These are phyloP conservation scores for Rhynchospora breviuscula DNA, from an alignment of 176 grass and related monocot genomes.

Conservation along the genomic window DNA sequence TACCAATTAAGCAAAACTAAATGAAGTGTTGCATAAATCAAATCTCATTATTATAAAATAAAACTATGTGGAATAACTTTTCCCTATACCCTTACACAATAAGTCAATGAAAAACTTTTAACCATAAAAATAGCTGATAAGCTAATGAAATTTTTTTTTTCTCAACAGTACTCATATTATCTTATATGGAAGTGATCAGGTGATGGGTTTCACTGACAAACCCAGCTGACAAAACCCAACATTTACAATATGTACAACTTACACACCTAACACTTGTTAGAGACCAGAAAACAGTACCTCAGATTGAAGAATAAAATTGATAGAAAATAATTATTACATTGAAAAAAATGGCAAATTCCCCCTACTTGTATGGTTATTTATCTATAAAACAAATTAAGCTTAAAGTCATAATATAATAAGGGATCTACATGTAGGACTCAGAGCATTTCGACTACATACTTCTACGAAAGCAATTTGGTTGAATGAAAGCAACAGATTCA, in stretches of 20 bases:
- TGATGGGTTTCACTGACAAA: too few species aligned
- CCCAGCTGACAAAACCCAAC: neutral
- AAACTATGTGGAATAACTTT: too few species aligned
- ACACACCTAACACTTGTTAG: neutral
- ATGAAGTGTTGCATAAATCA: too few species aligned
- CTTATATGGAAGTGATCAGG: too few species aligned
- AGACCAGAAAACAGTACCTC: neutral
- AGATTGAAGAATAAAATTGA: neutral
- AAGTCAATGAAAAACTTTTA: too few species aligned
- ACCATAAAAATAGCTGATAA: too few species aligned
- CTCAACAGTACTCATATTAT: too few species aligned
- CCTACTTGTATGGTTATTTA: neutral
- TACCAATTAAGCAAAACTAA: too few species aligned
- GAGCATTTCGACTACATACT: neutral
- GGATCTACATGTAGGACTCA: neutral
- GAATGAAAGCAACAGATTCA: neutral
- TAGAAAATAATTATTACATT: neutral
- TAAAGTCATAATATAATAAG: neutral
- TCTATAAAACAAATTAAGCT: neutral
- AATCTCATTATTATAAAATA: too few species aligned
- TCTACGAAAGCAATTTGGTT: neutral
- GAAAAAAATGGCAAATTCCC: neutral
- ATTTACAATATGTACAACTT: neutral
- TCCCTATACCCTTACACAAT: too few species aligned
- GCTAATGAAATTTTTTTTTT: too few species aligned